Conservation (phyloP, 2,329 filamentous ascomycete species). For the Fusarium buharicum region DNA sequence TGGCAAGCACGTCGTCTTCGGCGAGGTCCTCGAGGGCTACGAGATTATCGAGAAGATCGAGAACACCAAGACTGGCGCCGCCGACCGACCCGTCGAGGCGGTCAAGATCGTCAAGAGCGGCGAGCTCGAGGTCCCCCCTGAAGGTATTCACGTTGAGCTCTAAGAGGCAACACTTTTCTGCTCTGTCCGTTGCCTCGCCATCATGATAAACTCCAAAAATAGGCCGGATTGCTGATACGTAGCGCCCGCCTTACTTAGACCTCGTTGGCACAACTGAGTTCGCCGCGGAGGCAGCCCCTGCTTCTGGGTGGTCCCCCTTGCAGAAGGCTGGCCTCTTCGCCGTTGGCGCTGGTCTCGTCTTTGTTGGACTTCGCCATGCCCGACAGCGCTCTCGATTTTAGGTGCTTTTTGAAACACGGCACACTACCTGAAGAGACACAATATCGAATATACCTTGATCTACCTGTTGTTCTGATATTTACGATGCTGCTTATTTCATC, state of each 20-base stretch:
- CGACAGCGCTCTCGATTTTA: constrained; percentile 38
- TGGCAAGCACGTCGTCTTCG: constrained; percentile 86
- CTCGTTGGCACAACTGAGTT: constrained; percentile 42
- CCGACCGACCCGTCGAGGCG: constrained; percentile 74
- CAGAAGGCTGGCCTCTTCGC: constrained; percentile 40
- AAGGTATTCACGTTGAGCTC: constrained; percentile 94
- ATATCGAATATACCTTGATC: constrained; percentile 12
- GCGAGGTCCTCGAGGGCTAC: constrained; percentile 87
- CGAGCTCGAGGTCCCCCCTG: constrained; percentile 82
- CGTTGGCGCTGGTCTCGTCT: constrained; percentile 35
- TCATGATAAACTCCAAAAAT: constrained; percentile 19
- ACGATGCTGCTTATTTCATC: too few species aligned
- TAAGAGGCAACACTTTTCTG: constrained; percentile 59
- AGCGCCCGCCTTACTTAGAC: constrained; percentile 43
- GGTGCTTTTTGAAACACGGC: constrained; percentile 8
- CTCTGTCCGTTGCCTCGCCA: constrained; percentile 41
- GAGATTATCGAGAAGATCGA: constrained; percentile 84
- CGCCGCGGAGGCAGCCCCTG: constrained; percentile 18
- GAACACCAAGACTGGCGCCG: constrained; percentile 69
- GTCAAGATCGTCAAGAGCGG: constrained; percentile 87
- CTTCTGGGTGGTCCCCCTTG: constrained; percentile 37
- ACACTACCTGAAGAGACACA: constrained; percentile 20
- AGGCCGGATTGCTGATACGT: constrained; percentile 51
- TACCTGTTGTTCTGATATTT: neutral
- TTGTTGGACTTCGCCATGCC: constrained; percentile 38